Conservation (phyloP, 176 grass and related monocot genomes). For the Bolboschoenus planiculmis region DNA sequence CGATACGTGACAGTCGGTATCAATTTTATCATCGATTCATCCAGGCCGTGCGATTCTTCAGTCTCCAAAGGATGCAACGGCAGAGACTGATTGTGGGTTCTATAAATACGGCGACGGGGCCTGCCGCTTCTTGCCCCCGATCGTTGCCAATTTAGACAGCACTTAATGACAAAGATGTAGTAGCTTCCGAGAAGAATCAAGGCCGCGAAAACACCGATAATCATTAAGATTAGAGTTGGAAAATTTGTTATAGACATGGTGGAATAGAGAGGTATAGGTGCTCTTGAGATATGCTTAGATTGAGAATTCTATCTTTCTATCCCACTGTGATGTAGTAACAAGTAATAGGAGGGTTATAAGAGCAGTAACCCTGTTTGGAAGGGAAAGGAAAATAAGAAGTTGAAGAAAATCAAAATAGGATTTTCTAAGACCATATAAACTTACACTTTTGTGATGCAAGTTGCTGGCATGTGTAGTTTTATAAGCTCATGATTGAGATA, state of each 20-base stretch:
- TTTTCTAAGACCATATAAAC: neutral
- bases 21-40: constrained; percentile 30
- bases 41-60: constrained; percentile 30
- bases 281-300: neutral
- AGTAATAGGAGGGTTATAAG: too few species aligned
- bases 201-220: constrained; percentile 55
- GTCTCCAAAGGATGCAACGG: neutral
- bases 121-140: neutral
- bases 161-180: constrained; percentile 74
- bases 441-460: neutral
- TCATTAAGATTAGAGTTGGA: constrained; percentile 46
- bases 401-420: neutral
- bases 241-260: constrained; percentile 31
- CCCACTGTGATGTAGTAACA: constrained; percentile 9
- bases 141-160: constrained; percentile 57
- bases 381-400: neutral
- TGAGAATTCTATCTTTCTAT: constrained; percentile 10
- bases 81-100: neutral
- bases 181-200: constrained; percentile 68
- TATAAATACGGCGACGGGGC: neutral
- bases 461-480: neutral
- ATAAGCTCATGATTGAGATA: neutral
- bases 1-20: constrained; percentile 55
- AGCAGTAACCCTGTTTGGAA: too few species aligned
- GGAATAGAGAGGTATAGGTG: neutral